Conservation (phyloP, 148 eudicot genomes). For the Persicaria tinctoria region DNA sequence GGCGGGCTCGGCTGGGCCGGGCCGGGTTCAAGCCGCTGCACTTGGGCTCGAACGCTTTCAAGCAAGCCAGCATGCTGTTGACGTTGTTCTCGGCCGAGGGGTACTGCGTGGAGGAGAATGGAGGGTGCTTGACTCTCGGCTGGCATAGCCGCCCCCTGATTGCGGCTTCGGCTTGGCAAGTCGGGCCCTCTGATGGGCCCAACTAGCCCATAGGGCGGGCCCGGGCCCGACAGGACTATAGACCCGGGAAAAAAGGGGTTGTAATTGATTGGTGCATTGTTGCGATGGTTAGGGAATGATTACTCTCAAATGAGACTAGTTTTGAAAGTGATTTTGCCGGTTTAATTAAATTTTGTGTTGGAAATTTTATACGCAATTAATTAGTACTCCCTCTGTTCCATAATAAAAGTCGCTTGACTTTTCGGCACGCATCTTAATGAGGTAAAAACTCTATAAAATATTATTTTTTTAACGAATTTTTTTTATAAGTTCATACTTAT, state of each 20-base stretch:
- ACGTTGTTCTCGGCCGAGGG: slow-evolving; percentile 51
- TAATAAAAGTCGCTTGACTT: too few species aligned
- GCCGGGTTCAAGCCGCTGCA: slow-evolving; percentile 41
- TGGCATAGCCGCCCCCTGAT: slow-evolving; percentile 66
- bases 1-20: slow-evolving; percentile 37
- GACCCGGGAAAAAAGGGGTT: background rate
- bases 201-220: background rate
- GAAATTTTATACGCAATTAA: background rate
- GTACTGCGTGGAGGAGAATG: slow-evolving; percentile 53
- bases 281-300: background rate
- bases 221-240: background rate
- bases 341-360: background rate
- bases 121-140: slow-evolving; percentile 56
- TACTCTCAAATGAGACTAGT: background rate
- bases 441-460: too few species aligned
- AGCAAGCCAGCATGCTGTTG: slow-evolving; percentile 61
- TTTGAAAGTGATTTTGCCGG: background rate
- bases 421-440: too few species aligned
- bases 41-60: slow-evolving; percentile 49
- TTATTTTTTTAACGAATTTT: too few species aligned
- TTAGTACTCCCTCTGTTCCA: too few species aligned
- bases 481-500: too few species aligned
- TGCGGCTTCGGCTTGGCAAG: slow-evolving; percentile 66
- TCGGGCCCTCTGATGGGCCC: background rate
- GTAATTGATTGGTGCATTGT: background rate